Evolutionary conservation across 805 yeast genomes (phyloP).

Genomic region (Saturnispora ahearnii): DNA sequence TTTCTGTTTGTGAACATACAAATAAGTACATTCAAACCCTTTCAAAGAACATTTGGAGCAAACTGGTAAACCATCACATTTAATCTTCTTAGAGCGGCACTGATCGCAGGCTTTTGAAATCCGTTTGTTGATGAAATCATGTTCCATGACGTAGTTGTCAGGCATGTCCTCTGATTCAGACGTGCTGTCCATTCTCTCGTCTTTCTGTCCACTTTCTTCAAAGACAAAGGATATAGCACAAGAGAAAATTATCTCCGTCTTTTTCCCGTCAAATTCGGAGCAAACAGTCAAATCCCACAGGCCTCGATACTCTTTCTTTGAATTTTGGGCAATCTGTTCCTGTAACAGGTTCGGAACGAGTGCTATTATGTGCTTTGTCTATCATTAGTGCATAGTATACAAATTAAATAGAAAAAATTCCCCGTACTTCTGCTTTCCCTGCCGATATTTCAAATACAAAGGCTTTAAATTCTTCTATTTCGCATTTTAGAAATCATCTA

Average conservation of each 20-base stretch:
- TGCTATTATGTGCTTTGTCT: background rate
- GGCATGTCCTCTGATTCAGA: background rate
- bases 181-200: background rate
- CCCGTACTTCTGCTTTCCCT: too few species aligned
- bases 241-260: background rate
- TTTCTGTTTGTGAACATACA: conserved; percentile 27
- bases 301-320: background rate
- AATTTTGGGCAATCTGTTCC: background rate
- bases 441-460: too few species aligned
- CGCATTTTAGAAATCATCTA: too few species aligned
- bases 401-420: too few species aligned
- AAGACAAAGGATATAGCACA: background rate
- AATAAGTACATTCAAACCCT: conserved; percentile 29
- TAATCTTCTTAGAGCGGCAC: conserved; percentile 41
- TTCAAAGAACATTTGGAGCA: conserved; percentile 35
- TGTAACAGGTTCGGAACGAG: background rate
- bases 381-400: too few species aligned
- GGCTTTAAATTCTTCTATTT: too few species aligned
- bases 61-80: conserved; percentile 39
- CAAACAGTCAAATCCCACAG: background rate
- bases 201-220: background rate
- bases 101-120: conserved; percentile 41
- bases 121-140: conserved; percentile 13
- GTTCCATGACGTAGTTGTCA: background rate
- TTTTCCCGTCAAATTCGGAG: background rate